phyloP scores from a whole-genome alignment of 352 stramenopile genomes.

The Pythium oligandrum region DNA sequence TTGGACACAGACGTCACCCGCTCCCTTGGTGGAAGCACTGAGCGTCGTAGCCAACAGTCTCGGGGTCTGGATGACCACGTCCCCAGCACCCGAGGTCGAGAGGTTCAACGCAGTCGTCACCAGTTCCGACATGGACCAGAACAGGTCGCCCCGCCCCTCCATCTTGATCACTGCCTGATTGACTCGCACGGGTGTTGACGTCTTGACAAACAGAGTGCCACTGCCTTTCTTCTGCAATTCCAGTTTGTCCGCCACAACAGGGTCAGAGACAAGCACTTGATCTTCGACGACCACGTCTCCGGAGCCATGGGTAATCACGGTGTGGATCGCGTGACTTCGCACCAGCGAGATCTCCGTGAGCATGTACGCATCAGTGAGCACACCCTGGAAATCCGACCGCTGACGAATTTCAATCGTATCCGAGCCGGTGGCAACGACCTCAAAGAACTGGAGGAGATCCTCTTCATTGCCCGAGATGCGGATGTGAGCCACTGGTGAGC shows the following conservation, averaged over 20 bases:
- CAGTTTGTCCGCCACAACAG: not conserved
- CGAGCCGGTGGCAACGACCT: conserved; percentile 9
- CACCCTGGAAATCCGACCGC: not conserved
- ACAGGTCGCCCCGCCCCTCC: conserved; percentile 9
- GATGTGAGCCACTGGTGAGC: conserved; percentile 1
- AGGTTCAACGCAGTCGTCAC: not conserved
- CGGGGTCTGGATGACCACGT: too few species aligned
- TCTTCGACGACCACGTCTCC: conserved; percentile 18
- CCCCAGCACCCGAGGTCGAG: too few species aligned
- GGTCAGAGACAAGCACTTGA: conserved; percentile 10
- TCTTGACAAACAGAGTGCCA: conserved; percentile 14
- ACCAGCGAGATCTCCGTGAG: conserved; percentile 16
- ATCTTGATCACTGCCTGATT: not conserved
- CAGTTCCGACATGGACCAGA: conserved; percentile 2
- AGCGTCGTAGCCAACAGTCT: too few species aligned
- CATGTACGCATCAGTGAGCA: conserved; percentile 11
- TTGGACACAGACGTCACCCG: too few species aligned
- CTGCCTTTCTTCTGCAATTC: conserved; percentile 10
- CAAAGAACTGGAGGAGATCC: conserved; percentile 14
- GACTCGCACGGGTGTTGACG: not conserved
- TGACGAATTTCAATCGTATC: conserved; percentile 12
- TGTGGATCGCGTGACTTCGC: conserved; percentile 4
- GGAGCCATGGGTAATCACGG: conserved; percentile 5
- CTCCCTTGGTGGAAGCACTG: too few species aligned
- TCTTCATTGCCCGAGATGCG: conserved; percentile 15